Evolutionary conservation across 371 early-diverging fungal genomes (phyloP), one percentile per base, ranked within the genome.

Genomic region (Mortierella sp.): DNA sequence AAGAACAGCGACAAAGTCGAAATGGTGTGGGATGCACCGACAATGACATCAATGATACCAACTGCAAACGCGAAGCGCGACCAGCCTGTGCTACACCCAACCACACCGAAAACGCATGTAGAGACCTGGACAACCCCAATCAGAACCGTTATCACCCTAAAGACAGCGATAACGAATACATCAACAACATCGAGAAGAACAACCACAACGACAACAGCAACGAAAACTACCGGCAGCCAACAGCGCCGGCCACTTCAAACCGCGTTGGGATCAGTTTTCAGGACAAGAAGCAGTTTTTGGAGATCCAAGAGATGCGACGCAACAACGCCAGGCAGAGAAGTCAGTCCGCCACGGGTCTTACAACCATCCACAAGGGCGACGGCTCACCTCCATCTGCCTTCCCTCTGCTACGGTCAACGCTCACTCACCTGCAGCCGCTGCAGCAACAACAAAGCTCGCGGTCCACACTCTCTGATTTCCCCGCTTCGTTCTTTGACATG

Each of bases 231-330:
- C 21, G n/a, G 19, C 56, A 34, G 14, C 37, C 14, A 14, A 7
- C 37, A 34, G 11, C 37, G 14, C 37, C 1, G 14, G 37, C 15
- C 6, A 15, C 23, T 6, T 24, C 26, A 14, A 15, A 21, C 26
- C 15, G 34, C 17, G 6, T 6, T 30, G 43, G 44, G 39, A 61
- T 62, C 41, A 62, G 39, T 6, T 15, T 54, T n/a, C 55, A 48
- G 34, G 63, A 43, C 32, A 62, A 62, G 42, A 62, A 32, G 32
- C 21, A 34, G 23, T 62, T 48, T 41, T 48, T 62, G 2, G 42
- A 62, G 49, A 15, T 47, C 0, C 55, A 62, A 49, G 63, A 62
- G 30, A 55, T 44, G 30, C 63, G 49, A 37, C 39, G 55, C 8
- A 49, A 23, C 48, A 62, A 23, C 21, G 14, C 37, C 32, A 31